phyloP scores from a whole-genome alignment of 306 rosid genomes.

The Prunus padus region DNA sequence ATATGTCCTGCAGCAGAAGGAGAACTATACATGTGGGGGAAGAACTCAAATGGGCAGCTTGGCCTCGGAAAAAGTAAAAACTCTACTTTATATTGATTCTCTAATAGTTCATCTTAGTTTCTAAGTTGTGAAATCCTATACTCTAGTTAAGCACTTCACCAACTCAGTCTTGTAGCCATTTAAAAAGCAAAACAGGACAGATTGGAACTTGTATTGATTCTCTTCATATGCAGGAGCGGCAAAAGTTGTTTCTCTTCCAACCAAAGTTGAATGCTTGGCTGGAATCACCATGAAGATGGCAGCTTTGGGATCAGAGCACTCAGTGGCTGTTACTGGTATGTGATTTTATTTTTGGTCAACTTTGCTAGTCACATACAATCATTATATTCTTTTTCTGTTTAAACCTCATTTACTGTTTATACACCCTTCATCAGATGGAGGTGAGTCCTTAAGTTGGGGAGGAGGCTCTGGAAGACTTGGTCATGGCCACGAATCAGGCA shows the following conservation, averaged over 20 bases:
- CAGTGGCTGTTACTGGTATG: conserved; percentile 83
- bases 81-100: conserved; percentile 18
- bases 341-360: background rate
- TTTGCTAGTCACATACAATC: background rate
- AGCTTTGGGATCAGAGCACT: conserved; percentile 86
- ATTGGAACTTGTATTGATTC: conserved; percentile 22
- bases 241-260: conserved; percentile 56
- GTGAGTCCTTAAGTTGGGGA: conserved; percentile 92
- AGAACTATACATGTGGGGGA: conserved; percentile 90
- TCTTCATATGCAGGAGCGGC: conserved; percentile 56
- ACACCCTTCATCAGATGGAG: conserved; percentile 57
- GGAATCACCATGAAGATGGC: conserved; percentile 74
- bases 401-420: conserved; percentile 1
- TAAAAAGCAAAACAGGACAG: background rate
- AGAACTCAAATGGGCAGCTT: conserved; percentile 85
- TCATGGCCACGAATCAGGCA: conserved; percentile 69
- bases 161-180: conserved; percentile 15
- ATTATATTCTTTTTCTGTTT: conserved; percentile 7
- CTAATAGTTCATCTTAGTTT: conserved; percentile 4
- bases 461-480: conserved; percentile 95
- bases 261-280: conserved; percentile 76
- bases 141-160: conserved; percentile 1
- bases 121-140: background rate
- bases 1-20: conserved; percentile 60
- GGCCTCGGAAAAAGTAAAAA: conserved; percentile 90